Evolutionary conservation across 1,139 yeast species (phyloP), one percentile per base, ranked within the genome.

Genomic region (Yamadazyma trypodendri): DNA sequence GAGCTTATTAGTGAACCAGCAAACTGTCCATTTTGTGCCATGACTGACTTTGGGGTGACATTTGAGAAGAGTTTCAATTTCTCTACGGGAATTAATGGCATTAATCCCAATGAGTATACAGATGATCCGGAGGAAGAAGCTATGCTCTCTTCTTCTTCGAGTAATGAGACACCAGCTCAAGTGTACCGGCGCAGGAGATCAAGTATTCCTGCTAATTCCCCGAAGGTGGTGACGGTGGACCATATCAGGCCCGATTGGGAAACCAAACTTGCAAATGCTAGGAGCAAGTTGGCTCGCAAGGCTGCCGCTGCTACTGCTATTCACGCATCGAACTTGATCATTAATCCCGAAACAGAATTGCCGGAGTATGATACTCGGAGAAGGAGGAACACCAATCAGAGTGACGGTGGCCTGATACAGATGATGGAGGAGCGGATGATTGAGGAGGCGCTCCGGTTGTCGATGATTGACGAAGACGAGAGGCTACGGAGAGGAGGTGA

Each of bases 221-320:
- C 81, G 2, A 74, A 75, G 8, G 94, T 88, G 2, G 72, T 89
- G 16, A 79, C 94, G 0, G 77, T 88, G 6, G 97, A 92, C 59
- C 65, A 61, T 50, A 85, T 92, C 31, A 72, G 97, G 37, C 97
- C 98, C 1, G 96, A 88, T 54, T 92, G 98, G 98, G 89, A 86
- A 49, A 62, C 69, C 9, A 84, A 81, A 49, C 70, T 92, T 39
- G 68, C 72, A 12, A 68, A 77, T 33, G 96, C 96, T 3, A 74
- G 92, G 39, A 76, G 81, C 43, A 83, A 81, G 49, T 66, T 88
- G 31, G 96, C 96, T 0, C 73, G 95, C 41, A 75, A 87, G 51
- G 82, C 96, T 0, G 97, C 97, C 0, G 88, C 96, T 13, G 97
- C 97, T 1, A 86, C 88, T 34, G 96, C 96, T 0, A 78, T 90